Conservation (phyloP, 176 grass and related monocot species). For the Chrysopogon serrulatus region DNA sequence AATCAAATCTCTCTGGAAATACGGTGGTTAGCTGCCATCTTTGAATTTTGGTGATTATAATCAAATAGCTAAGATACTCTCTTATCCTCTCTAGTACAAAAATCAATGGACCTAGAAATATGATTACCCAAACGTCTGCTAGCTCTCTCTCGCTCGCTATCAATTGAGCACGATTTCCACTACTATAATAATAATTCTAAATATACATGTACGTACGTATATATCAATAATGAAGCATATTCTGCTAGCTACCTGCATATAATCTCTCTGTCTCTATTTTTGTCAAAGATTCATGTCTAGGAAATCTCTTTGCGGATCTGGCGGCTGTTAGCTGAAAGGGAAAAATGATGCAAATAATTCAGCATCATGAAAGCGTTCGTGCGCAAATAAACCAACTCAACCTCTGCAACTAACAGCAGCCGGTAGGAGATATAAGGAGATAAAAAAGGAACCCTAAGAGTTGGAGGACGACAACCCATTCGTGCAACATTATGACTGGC, state of each 20-base stretch:
- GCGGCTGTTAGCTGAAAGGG: neutral
- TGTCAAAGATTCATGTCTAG: neutral
- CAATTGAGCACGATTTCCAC: neutral
- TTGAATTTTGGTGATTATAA: neutral
- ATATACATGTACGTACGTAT: too few relatives aligned
- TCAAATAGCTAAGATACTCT: neutral
- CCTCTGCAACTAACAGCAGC: neutral
- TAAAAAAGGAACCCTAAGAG: too few relatives aligned
- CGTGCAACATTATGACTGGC: conserved; percentile 12
- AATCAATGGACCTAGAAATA: neutral
- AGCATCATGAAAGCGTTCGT: conserved; percentile 17
- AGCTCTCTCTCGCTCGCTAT: neutral
- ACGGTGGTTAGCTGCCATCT: conserved; percentile 4
- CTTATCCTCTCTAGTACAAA: neutral
- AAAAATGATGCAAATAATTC: neutral
- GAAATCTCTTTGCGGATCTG: neutral
- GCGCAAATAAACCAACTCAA: conserved; percentile 11
- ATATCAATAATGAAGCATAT: neutral
- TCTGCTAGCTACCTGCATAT: neutral
- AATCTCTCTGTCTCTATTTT: neutral
- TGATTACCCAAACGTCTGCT: neutral
- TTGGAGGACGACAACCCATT: conserved; percentile 28
- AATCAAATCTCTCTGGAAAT: conserved; percentile 13
- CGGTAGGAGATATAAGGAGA: neutral
- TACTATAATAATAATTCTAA: too few relatives aligned